Percentiles rank a stretch among this genome's conserved stretches.
Evolutionary conservation across 768 basidiomycete species (phyloP).

Genomic region (Collybia nuda): DNA sequence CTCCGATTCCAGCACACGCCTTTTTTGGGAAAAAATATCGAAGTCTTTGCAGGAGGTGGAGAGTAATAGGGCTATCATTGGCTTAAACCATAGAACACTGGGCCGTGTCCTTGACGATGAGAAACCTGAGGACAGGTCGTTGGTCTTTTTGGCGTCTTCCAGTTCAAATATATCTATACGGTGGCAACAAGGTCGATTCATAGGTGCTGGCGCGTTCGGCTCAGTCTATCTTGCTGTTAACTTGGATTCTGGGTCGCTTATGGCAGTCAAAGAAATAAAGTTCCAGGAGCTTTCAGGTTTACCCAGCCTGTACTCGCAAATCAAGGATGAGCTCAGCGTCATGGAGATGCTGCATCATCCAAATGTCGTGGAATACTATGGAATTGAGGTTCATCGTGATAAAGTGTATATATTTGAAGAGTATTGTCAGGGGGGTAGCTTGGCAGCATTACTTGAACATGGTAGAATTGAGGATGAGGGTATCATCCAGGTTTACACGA

Average conservation of each 20-base stretch:
- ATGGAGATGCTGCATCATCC: slow-evolving; percentile 99
- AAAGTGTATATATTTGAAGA: slow-evolving; percentile 99
- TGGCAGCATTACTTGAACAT: slow-evolving; percentile 85
- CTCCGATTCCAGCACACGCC: slow-evolving; percentile 63
- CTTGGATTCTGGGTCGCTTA: slow-evolving; percentile 90
- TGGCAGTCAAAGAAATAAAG: slow-evolving; percentile 99
- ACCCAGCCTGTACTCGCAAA: slow-evolving; percentile 87
- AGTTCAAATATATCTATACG: slow-evolving; percentile 92
- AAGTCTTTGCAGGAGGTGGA: slow-evolving; percentile 67
- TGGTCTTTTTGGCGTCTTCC: slow-evolving; percentile 94
- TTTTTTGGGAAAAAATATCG: slow-evolving; percentile 74
- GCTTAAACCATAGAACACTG: slow-evolving; percentile 70
- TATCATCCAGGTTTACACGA: slow-evolving; percentile 91
- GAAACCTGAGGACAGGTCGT: slow-evolving; percentile 88
- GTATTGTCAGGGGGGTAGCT: slow-evolving; percentile 94
- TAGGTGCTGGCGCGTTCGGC: slow-evolving; percentile 97
- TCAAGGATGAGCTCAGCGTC: slow-evolving; percentile 93
- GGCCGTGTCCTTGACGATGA: slow-evolving; percentile 95
- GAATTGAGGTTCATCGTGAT: slow-evolving; percentile 97
- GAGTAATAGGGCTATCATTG: slow-evolving; percentile 53
- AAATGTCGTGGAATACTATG: slow-evolving; percentile 98
- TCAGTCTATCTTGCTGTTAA: slow-evolving; percentile 99
- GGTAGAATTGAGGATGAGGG: slow-evolving; percentile 97
- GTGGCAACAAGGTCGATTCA: slow-evolving; percentile 98
- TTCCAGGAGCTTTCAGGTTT: slow-evolving; percentile 91